Evolutionary conservation across 257 asterid species (phyloP).

Genomic region (Petunia secreta): DNA sequence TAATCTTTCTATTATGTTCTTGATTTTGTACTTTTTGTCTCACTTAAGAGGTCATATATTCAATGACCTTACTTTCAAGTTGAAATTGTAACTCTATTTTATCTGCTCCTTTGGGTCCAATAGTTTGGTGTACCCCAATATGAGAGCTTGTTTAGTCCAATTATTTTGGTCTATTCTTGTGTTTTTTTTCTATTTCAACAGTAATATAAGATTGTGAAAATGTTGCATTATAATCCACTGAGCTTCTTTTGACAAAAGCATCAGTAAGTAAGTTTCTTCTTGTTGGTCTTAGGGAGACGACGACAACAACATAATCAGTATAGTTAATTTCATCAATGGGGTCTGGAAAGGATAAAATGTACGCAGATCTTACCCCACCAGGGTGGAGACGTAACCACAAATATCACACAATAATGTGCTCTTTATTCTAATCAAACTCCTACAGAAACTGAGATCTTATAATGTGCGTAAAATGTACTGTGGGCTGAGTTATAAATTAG

Average conservation of each 20-base stretch:
- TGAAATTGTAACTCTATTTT: not conserved
- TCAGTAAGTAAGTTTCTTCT: not conserved
- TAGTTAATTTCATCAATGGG: no score
- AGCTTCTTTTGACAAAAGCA: not conserved
- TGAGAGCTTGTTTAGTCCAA: not conserved
- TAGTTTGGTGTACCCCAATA: not conserved
- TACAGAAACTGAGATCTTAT: no score
- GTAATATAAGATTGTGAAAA: not conserved
- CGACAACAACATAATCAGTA: no score
- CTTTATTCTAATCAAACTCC: no score
- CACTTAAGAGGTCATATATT: not conserved
- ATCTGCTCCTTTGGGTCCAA: not conserved
- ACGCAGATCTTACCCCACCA: no score
- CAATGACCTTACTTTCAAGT: not conserved
- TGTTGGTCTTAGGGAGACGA: no score
- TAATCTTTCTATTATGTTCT: not conserved
- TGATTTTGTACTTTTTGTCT: not conserved
- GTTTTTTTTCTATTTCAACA: not conserved
- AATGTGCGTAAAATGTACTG: no score
- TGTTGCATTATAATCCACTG: not conserved
- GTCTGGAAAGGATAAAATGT: no score
- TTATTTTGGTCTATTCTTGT: not conserved
- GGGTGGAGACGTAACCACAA: no score
- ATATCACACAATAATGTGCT: no score
- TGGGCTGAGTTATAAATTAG: no score